phyloP scores from a whole-genome alignment of 805 yeast species.

The Spathaspora arborariae region DNA sequence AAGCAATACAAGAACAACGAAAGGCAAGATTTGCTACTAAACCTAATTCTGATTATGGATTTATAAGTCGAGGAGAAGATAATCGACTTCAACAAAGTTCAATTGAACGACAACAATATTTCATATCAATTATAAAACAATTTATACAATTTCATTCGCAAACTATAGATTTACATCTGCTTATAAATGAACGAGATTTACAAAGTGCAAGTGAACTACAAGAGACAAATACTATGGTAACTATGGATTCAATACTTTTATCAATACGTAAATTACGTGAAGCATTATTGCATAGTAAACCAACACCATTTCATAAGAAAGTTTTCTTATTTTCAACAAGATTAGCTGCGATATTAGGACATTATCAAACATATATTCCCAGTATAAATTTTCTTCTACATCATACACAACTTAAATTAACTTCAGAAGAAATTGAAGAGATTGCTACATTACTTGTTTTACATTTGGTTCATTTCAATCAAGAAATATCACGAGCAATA shows the following conservation, averaged over 20 bases:
- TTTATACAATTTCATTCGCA: slow-evolving; percentile 10
- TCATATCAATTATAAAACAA: slow-evolving; percentile 31
- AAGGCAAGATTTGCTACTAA: slow-evolving; percentile 6
- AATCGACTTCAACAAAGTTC: slow-evolving; percentile 43
- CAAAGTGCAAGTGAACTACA: neutral
- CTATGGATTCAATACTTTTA: slow-evolving; percentile 23
- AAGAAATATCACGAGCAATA: slow-evolving; percentile 29
- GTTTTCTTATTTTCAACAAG: slow-evolving; percentile 49
- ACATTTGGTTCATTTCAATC: slow-evolving; percentile 42
- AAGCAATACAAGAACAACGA: slow-evolving; percentile 1
- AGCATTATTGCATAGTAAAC: slow-evolving; percentile 39
- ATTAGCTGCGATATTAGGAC: slow-evolving; percentile 42
- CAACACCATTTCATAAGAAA: slow-evolving; percentile 34
- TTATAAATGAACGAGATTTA: slow-evolving; percentile 8
- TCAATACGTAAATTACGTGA: slow-evolving; percentile 52
- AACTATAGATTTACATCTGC: slow-evolving; percentile 2
- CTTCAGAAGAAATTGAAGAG: slow-evolving; percentile 31
- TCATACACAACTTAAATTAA: slow-evolving; percentile 1
- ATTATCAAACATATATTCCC: slow-evolving; percentile 54
- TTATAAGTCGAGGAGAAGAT: slow-evolving; percentile 60
- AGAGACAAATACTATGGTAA: neutral
- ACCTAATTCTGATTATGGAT: slow-evolving; percentile 38
- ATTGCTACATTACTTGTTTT: slow-evolving; percentile 39
- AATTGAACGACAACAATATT: slow-evolving; percentile 37
- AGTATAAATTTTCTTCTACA: slow-evolving; percentile 42